phyloP scores from a whole-genome alignment of 129 eudicot genomes.

The Arctium minus region DNA sequence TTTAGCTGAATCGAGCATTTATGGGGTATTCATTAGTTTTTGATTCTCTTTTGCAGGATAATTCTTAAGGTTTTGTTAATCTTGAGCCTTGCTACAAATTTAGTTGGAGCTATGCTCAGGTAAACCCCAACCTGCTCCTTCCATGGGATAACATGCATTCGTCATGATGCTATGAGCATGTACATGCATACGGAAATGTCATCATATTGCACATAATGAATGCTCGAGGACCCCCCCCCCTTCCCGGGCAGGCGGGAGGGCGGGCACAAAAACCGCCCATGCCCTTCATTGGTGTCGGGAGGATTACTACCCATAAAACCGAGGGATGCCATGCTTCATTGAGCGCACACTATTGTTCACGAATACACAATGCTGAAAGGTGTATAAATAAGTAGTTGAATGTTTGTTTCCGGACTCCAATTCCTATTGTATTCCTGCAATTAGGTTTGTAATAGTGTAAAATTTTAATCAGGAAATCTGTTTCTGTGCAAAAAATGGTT shows the following conservation, averaged over 20 bases:
- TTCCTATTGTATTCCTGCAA: background rate
- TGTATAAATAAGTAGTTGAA: background rate
- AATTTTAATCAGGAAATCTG: background rate
- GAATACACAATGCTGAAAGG: background rate
- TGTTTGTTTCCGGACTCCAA: background rate
- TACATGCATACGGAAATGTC: background rate
- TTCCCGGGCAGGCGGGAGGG: background rate
- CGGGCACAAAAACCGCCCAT: background rate
- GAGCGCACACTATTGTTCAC: background rate
- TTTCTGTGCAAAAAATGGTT: background rate
- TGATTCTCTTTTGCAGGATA: background rate
- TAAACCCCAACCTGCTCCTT: background rate
- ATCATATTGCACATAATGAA: background rate
- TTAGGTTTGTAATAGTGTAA: background rate
- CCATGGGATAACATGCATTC: background rate
- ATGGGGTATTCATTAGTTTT: background rate
- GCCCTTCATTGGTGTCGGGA: background rate
- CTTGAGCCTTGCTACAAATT: background rate
- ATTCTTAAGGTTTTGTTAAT: background rate
- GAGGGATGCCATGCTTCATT: background rate
- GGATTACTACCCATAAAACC: background rate
- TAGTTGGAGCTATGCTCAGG: background rate
- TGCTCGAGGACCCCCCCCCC: too few relatives aligned
- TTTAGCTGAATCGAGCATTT: background rate
- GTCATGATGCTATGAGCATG: background rate